Evolutionary conservation across 257 asterid species (phyloP), one percentile per base, ranked within the genome.

Genomic region (Prunella vulgaris): DNA sequence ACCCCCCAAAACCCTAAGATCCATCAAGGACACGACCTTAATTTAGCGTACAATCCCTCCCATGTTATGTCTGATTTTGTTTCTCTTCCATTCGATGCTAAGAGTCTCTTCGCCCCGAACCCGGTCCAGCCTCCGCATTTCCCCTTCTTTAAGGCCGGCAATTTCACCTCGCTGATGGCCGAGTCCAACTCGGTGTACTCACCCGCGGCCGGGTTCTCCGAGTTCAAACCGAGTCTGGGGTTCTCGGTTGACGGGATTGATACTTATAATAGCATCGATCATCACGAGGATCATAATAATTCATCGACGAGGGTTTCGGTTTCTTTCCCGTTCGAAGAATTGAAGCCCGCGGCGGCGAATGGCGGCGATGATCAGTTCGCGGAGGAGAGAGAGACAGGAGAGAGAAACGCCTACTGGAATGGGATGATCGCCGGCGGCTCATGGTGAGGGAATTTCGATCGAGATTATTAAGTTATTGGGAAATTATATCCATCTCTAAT

Each of bases 281-380:
- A n/a, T n/a, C n/a, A n/a, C n/a, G n/a, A 76, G 10, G 71, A 60
- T 15, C 1, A 72, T 28, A n/a, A n/a, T n/a, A n/a, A n/a, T n/a
- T n/a, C n/a, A n/a, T 76, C 76, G 70, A 38, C 10, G 71, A 79
- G 79, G 13, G n/a, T 74, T n/a, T n/a, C n/a, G n/a, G n/a, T n/a
- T 7, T 74, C 81, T n/a, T 80, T 88, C 24, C 95, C 91, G 18
- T 78, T 81, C 28, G 93, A 83, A 49, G 93, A 85, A 57, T 60
- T 84, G 82, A 88, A 82, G 74, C 82, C 84, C 0, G 75, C 84
- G 0, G 74, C 84, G 0, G 44, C 58, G 1, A 24, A 22, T n/a
- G n/a, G n/a, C 22, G 18, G 35, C 9, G 38, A 62, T 0, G 74
- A 70, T 61, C 68, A 60, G 60, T 78, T 78, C 24, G 78, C 32